Percentiles rank a stretch among this genome's conserved stretches.
Conservation (phyloP, 2,329 filamentous ascomycete species). For the Paraphaeosphaeria minitans region DNA sequence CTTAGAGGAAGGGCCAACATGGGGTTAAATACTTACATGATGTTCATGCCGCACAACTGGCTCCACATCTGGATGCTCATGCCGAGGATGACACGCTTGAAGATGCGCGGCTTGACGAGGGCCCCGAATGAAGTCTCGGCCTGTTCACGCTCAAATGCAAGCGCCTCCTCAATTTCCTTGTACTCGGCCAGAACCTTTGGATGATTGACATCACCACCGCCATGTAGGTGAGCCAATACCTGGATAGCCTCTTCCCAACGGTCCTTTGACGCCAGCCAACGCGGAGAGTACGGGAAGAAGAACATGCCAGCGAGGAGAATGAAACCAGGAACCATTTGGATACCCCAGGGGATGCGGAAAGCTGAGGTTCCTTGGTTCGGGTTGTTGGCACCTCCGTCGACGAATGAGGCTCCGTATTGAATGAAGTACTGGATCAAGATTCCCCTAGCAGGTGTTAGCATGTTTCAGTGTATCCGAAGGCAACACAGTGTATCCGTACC, state of each 20-base stretch:
- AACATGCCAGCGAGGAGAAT: slow-evolving; percentile 48
- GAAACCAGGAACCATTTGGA: slow-evolving; percentile 50
- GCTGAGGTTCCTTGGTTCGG: slow-evolving; percentile 51
- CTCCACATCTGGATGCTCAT: slow-evolving; percentile 66
- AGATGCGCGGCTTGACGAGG: slow-evolving; percentile 57
- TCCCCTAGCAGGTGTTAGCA: slow-evolving; percentile 49
- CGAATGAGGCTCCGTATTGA: slow-evolving; percentile 65
- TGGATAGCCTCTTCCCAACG: slow-evolving; percentile 69
- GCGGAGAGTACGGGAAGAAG: slow-evolving; percentile 59
- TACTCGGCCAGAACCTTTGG: slow-evolving; percentile 68
- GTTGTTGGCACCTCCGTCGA: slow-evolving; percentile 51
- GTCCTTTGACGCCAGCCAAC: slow-evolving; percentile 72
- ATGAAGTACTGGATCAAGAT: slow-evolving; percentile 71
- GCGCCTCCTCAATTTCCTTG: slow-evolving; percentile 63
- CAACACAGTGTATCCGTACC: slow-evolving; percentile 46
- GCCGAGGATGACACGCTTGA: slow-evolving; percentile 63
- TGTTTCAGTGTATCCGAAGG: neutral
- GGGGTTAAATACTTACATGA: slow-evolving; percentile 45
- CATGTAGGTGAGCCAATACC: slow-evolving; percentile 61
- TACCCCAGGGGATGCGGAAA: slow-evolving; percentile 51
- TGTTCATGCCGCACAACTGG: slow-evolving; percentile 65
- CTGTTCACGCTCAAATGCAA: slow-evolving; percentile 61
- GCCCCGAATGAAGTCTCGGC: slow-evolving; percentile 56
- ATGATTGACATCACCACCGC: slow-evolving; percentile 60
- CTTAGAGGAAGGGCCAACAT: no score